These are phyloP conservation scores for Colletotrichum chlorophyti DNA, from an alignment of 2,329 filamentous ascomycete genomes.

Conservation along the genomic window DNA sequence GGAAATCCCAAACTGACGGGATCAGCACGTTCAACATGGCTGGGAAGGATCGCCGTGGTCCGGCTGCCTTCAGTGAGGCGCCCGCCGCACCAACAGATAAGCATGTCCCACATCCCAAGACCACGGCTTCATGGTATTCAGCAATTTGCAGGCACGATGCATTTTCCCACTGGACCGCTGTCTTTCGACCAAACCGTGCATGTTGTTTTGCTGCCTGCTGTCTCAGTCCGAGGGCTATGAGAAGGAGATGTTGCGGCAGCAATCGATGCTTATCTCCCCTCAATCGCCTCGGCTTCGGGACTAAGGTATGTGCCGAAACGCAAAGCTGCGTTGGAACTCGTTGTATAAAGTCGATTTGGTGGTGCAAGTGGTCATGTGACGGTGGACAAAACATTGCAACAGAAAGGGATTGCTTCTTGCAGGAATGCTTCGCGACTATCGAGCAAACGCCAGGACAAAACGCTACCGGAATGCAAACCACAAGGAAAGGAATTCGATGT, in stretches of 20 bases:
- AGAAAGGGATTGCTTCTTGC: neutral
- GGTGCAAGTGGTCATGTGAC: slow-evolving; percentile 22
- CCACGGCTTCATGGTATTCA: neutral
- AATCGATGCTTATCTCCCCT: neutral
- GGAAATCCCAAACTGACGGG: neutral
- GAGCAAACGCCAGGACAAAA: neutral
- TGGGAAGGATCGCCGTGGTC: slow-evolving; percentile 10
- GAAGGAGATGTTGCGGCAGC: neutral
- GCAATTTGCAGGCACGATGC: too few relatives aligned
- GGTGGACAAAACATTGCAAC: neutral
- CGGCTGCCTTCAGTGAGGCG: slow-evolving; percentile 21
- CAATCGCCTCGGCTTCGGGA: neutral
- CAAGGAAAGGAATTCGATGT: neutral
- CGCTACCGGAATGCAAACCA: neutral
- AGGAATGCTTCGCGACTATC: slow-evolving; percentile 8
- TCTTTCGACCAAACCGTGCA: too few relatives aligned
- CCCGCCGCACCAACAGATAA: neutral
- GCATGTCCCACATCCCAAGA: neutral
- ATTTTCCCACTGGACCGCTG: too few relatives aligned
- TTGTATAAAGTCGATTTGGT: neutral
- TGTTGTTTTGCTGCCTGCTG: too few relatives aligned
- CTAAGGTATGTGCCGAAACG: neutral
- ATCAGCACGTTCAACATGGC: slow-evolving; percentile 15
- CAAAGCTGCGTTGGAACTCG: slow-evolving; percentile 15
- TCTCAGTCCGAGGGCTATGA: too few relatives aligned